Evolutionary conservation across 208 protist genomes (phyloP).

Genomic region (Crithidia bombi): DNA sequence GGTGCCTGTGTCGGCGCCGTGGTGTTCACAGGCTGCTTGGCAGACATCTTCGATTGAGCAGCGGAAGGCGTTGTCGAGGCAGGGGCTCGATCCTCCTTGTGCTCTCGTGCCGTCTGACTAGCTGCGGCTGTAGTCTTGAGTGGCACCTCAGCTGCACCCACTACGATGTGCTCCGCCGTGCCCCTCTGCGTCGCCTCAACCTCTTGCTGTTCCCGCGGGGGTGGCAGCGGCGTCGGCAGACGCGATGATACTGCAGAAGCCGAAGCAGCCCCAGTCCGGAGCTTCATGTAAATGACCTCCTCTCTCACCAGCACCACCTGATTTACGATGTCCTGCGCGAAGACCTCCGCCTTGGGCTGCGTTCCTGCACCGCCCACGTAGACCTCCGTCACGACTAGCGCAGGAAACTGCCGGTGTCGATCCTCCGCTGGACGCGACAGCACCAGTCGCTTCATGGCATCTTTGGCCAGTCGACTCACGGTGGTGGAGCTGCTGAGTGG

Average conservation of each 20-base stretch:
- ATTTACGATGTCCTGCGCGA: slow-evolving; percentile 73
- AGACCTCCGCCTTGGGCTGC: slow-evolving; percentile 71
- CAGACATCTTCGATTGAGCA: too few relatives aligned
- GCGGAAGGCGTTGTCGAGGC: too few relatives aligned
- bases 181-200: neutral
- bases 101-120: neutral
- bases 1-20: too few relatives aligned
- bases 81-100: neutral
- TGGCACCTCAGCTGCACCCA: neutral
- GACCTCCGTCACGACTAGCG: slow-evolving; percentile 71
- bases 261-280: slow-evolving; percentile 22
- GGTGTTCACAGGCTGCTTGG: too few relatives aligned
- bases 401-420: slow-evolving; percentile 13
- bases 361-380: slow-evolving; percentile 60
- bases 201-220: slow-evolving; percentile 4
- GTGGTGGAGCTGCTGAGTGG: slow-evolving; percentile 71
- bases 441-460: slow-evolving; percentile 80
- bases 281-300: slow-evolving; percentile 76
- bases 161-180: too few relatives aligned
- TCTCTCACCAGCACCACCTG: slow-evolving; percentile 69
- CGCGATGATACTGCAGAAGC: slow-evolving; percentile 17
- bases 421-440: slow-evolving; percentile 38
- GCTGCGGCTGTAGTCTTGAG: neutral
- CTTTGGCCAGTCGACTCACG: slow-evolving; percentile 80
- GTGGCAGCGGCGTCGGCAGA: slow-evolving; percentile 8